A percentile compares a stretch with the other conserved stretches of the same genome.
These are phyloP conservation scores for Termitomyces heimii DNA, from an alignment of 768 basidiomycete genomes.

Conservation along the genomic window DNA sequence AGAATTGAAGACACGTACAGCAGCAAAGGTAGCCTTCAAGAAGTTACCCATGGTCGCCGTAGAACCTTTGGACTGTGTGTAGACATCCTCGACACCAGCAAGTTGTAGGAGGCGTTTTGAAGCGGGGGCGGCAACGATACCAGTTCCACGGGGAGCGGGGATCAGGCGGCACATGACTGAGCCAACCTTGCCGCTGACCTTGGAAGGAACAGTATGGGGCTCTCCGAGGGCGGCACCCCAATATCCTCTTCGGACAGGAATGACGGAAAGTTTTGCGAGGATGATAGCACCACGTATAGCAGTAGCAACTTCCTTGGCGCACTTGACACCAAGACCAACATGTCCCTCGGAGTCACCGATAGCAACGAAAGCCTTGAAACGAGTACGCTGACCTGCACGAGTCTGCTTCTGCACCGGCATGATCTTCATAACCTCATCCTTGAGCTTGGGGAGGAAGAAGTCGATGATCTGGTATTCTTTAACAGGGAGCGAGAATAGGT, in stretches of 20 bases:
- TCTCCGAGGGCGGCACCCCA: conserved; percentile 99
- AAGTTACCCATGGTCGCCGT: conserved; percentile 99
- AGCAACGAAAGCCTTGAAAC: conserved; percentile 99
- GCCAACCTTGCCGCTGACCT: conserved; percentile 97
- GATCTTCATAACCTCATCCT: conserved; percentile 99
- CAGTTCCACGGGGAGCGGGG: conserved; percentile 97
- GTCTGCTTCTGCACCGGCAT: conserved; percentile 99
- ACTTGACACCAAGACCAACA: conserved; percentile 99
- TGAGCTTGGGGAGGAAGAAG: conserved; percentile 97
- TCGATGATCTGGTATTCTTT: conserved; percentile 99
- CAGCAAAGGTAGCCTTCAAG: conserved; percentile 94
- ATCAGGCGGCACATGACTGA: conserved; percentile 99
- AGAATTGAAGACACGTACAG: conserved; percentile 41
- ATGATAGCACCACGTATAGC: conserved; percentile 99
- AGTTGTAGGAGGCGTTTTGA: conserved; percentile 95
- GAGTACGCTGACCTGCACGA: conserved; percentile 97
- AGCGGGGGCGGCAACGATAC: conserved; percentile 98
- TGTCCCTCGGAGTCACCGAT: conserved; percentile 99
- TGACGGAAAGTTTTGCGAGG: conserved; percentile 94
- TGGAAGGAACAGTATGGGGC: conserved; percentile 98
- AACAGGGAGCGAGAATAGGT: conserved; percentile 99
- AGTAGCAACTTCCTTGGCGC: conserved; percentile 99
- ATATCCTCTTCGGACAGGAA: conserved; percentile 98
- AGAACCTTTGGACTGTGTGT: conserved; percentile 97
- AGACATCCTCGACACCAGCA: conserved; percentile 96